phyloP scores from a whole-genome alignment of 1,284 basidiomycete genomes.

The Rhodotorula glutinis region DNA sequence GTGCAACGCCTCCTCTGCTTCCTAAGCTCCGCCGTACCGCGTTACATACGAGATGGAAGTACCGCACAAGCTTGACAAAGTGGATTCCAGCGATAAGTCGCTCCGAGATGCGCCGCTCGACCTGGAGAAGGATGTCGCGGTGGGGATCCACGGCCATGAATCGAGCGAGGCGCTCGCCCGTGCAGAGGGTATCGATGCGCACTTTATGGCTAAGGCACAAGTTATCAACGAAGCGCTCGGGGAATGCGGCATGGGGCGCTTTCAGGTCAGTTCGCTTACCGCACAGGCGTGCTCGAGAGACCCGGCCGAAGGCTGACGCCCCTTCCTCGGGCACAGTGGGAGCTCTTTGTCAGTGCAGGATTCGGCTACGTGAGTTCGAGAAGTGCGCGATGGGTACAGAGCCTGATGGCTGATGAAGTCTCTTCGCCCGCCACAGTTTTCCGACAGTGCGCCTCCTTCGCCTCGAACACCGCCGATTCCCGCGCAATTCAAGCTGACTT shows the following conservation, averaged over 20 bases:
- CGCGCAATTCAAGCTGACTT: not conserved
- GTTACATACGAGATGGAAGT: too few relatives aligned
- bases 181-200: not conserved
- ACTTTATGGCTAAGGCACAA: not conserved
- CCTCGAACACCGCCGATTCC: not conserved
- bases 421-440: not conserved
- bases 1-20: too few relatives aligned
- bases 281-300: too few relatives aligned
- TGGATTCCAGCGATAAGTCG: not conserved
- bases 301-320: too few relatives aligned
- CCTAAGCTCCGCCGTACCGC: too few relatives aligned
- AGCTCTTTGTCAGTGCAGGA: slow-evolving; percentile 2
- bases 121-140: not conserved
- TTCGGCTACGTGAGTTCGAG: not conserved
- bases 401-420: too few relatives aligned
- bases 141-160: not conserved
- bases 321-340: not conserved
- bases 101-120: not conserved
- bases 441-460: not conserved
- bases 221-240: slow-evolving; percentile 1
- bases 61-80: too few relatives aligned
- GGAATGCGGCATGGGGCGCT: slow-evolving; percentile 2
- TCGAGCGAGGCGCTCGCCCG: not conserved
- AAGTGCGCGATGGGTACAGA: not conserved
- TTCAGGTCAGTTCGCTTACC: not conserved